phyloP scores from a whole-genome alignment of 495 filamentous ascomycete species.

The Staphylotrichum longicolle region DNA sequence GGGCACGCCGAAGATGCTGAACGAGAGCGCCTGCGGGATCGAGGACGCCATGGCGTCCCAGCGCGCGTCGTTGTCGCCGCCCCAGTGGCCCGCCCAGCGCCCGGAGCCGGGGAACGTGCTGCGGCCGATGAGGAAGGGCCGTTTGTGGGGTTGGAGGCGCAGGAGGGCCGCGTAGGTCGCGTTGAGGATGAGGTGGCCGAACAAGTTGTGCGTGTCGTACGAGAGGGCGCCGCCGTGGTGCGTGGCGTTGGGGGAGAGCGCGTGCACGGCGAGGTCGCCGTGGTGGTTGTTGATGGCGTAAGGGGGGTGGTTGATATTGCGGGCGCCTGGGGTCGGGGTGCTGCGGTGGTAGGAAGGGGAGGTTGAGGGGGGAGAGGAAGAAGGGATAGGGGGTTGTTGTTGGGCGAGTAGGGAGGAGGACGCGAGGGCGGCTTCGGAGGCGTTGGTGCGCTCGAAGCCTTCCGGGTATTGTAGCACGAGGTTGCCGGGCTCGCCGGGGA shows the following conservation, averaged over 20 bases:
- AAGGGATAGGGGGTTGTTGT: slow-evolving; percentile 27
- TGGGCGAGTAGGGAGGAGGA: slow-evolving; percentile 29
- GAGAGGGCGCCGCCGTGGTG: slow-evolving; percentile 68
- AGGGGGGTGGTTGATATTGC: slow-evolving; percentile 76
- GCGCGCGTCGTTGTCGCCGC: slow-evolving; percentile 71
- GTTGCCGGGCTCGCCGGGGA: slow-evolving; percentile 65
- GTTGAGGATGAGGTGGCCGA: slow-evolving; percentile 71
- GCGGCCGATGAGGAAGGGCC: slow-evolving; percentile 84
- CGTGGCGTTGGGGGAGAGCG: slow-evolving; percentile 74
- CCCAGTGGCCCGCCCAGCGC: slow-evolving; percentile 85
- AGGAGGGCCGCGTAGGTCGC: slow-evolving; percentile 76
- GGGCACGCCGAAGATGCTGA: slow-evolving; percentile 79
- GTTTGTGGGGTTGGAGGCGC: slow-evolving; percentile 58
- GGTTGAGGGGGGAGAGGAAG: slow-evolving; percentile 36
- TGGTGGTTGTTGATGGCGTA: slow-evolving; percentile 81
- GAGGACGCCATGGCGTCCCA: slow-evolving; percentile 73
- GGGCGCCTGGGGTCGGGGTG: slow-evolving; percentile 63
- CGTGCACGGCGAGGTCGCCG: slow-evolving; percentile 71
- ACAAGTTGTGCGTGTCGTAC: slow-evolving; percentile 81
- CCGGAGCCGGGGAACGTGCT: slow-evolving; percentile 79
- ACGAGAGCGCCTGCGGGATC: slow-evolving; percentile 77
- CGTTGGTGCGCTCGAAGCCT: slow-evolving; percentile 66
- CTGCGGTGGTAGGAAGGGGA: slow-evolving; percentile 55
- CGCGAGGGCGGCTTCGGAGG: slow-evolving; percentile 63
- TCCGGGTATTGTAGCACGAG: slow-evolving; percentile 66